Evolutionary conservation across 495 filamentous ascomycete genomes (phyloP), one percentile per base, ranked within the genome.

Genomic region (Xylaria sp.): DNA sequence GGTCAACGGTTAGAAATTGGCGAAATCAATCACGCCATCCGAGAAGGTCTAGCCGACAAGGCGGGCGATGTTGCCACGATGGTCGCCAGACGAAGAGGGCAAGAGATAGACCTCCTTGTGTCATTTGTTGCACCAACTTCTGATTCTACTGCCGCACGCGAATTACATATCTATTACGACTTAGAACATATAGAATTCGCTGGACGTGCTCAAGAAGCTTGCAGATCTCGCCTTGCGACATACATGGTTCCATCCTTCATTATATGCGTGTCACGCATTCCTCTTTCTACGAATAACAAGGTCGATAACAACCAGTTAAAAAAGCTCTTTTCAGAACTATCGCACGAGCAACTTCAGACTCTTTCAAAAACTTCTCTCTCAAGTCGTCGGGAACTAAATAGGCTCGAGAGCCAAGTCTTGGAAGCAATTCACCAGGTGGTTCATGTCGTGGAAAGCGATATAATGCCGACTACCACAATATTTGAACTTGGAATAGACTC

Each of bases 401-500:
- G 81, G 1, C 76, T 74, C 8, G 89, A 87, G 40, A 72, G 76
- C 24, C 78, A 80, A 29, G 82, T 95, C 29, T 79, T 84, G 0
- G 65, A 74, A n/a, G 81, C 87, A 12, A 76, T 95, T n/a, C 77
- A 82, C 0, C 73, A 80, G 7, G 82, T 90, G 59, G 80, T 86
- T 14, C 70, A 77, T 1, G 72, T 89, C 7, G 73, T 85, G 9
- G 43, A 67, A 0, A 74, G 73, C 5, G 78, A 83, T 1, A 84
- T 94, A 43, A 81, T 76, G 1, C 80, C 82, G 19, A 82, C 82
- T 1, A 87, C 90, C 0, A 95, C 86, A 37, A 88, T 97, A 40
- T 97, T 93, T 73, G 92, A 96, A 63, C 81, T 97, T 2, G 93
- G 93, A 0, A 82, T 95, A 8, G 94, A 96, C 76, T 95, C 93